Evolutionary conservation across 768 basidiomycete genomes (phyloP), one percentile per base, ranked within the genome.

Genomic region (Tricholoma matsutake): DNA sequence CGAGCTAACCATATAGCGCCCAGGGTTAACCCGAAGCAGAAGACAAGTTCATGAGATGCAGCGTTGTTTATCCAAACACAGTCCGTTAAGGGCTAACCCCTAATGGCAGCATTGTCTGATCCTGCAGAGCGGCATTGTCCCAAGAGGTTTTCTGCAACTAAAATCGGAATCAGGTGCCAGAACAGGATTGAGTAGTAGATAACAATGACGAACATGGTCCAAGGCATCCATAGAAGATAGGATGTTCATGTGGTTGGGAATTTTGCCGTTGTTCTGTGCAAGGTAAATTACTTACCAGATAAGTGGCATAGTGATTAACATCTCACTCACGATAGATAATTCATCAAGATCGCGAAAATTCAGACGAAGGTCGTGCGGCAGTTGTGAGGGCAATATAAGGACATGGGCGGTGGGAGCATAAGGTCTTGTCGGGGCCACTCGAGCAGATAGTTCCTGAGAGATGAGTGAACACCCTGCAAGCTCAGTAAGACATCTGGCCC

Each of bases 381-480:
- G 61, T 69, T 83, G 83, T 6, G 91, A 89, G 18, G 92, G 92
- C 28, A 94, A 69, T 20, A 92, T 75, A 3, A 94, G 71, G 43
- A 82, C 85, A 74, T 94, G 92, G 5, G 91, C 80, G 2, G 87
- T 85, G 0, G 92, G 92, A 31, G 75, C 74, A 72, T 88, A 92
- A 4, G 92, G 92, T 59, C 85, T 80, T 22, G 75, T 74, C 0
- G 78, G 61, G 1, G 87, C 83, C n/a, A 80, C 75, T 54, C 74
- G 74, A 43, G 67, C 67, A 2, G 87, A 83, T 64, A 90, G 75
- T 58, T 79, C 76, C 89, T 92, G 59, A 1, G 31, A 35, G 1
- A 20, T 35, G 4, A 25, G n/a, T 63, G 25, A 31, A 56, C 16
- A 31, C 7, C 13, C 3, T 3, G n/a, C 39, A 31, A 31, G 51